Base-by-base conservation (phyloP, 805 yeast species). In the Nakazawaea sp. region DNA sequence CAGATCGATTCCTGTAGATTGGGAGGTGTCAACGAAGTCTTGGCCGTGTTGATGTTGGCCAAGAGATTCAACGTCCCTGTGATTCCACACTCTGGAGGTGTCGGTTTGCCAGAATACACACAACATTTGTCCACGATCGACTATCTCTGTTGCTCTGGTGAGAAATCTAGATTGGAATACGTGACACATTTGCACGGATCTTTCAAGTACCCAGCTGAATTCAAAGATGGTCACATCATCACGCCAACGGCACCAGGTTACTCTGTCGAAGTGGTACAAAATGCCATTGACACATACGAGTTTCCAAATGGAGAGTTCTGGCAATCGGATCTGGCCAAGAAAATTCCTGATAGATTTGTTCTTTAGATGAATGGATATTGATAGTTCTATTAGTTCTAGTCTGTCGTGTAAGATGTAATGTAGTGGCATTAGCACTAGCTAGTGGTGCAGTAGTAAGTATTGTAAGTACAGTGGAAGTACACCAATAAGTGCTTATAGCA, bases 41-140 rank as follows among this genome's bases (percentile, higher is more conserved):
- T 49, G 8, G 51, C 52, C 3, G 52, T 48, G 4, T 31, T 49
- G 38, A 32, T 49, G 18, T 34, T 49, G 44, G 53, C 53, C 18
- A 35, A 38, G 30, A 48, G 46, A 32, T 49, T 43, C 31, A 38
- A 38, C 21, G 45, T 49, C 20, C 52, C 48, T 12, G 45, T 44
- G 18, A 45, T 48, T 27, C 53, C 53, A 17, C 53, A 49, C 28
- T 39, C 44, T 29, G 51, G 53, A 16, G 53, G 48, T 19, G 45
- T 49, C 35, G 53, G 53, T 5, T 43, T 49, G 16, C 45, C 53
- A 3, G 53, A 49, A 36, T 40, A 44, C 27, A 49, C 53, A 3
- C 44, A 43, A 21, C 53, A 48, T 31, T 31, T 49, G 15, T 41
- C 48, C 7, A 45, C 49, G 10, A 49, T 49, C 10, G 53, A 49